phyloP scores from a whole-genome alignment of 345 rosid genomes.

The Excoecaria agallocha region DNA sequence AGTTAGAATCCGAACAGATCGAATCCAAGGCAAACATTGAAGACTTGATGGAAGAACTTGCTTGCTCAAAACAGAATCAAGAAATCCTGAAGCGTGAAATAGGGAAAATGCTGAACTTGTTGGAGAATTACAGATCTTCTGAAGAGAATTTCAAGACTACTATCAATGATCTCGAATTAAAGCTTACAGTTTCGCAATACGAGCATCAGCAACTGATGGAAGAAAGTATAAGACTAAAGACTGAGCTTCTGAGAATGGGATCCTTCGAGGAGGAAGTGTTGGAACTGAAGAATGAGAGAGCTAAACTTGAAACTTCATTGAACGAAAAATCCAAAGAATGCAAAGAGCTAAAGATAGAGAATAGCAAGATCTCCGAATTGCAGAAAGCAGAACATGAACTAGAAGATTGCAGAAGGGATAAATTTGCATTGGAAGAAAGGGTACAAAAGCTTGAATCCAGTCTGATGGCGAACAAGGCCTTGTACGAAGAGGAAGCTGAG shows the following conservation, averaged over 20 bases:
- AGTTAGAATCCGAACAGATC: slow-evolving; percentile 24
- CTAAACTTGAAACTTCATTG: slow-evolving; percentile 35
- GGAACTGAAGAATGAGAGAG: slow-evolving; percentile 38
- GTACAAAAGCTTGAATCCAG: slow-evolving; percentile 35
- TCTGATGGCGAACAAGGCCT: slow-evolving; percentile 26
- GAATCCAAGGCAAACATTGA: slow-evolving; percentile 30
- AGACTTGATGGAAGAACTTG: slow-evolving; percentile 37
- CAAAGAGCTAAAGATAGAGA: slow-evolving; percentile 39
- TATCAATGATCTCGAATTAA: slow-evolving; percentile 43
- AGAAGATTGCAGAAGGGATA: slow-evolving; percentile 38
- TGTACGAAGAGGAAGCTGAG: slow-evolving; percentile 29
- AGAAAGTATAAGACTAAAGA: slow-evolving; percentile 35
- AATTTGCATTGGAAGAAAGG: slow-evolving; percentile 35
- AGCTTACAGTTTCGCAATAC: slow-evolving; percentile 52
- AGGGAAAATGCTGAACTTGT: slow-evolving; percentile 30
- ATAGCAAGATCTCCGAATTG: slow-evolving; percentile 33
- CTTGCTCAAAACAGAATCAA: slow-evolving; percentile 33
- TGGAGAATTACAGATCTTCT: slow-evolving; percentile 33
- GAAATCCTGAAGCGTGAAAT: slow-evolving; percentile 33
- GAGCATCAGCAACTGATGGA: slow-evolving; percentile 44
- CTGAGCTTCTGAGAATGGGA: slow-evolving; percentile 32
- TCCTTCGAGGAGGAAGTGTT: slow-evolving; percentile 32
- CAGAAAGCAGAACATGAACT: slow-evolving; percentile 33
- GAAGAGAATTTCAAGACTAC: slow-evolving; percentile 46
- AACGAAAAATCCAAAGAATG: slow-evolving; percentile 29